phyloP scores from a whole-genome alignment of 805 yeast genomes.

The Torulaspora indica region DNA sequence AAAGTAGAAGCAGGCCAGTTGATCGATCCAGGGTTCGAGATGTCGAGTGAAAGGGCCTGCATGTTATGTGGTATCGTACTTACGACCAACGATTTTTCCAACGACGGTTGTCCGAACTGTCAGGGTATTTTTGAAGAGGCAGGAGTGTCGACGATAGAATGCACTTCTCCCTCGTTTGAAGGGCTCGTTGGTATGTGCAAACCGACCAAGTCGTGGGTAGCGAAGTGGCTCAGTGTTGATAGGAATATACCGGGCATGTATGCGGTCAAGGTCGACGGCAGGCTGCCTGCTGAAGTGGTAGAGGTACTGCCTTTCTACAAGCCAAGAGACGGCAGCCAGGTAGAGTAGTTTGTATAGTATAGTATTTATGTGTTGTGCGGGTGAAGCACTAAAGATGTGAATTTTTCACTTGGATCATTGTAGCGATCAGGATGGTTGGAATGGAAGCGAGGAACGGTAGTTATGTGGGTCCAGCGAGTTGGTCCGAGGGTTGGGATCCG shows the following conservation, averaged over 20 bases:
- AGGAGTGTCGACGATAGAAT: conserved; percentile 82
- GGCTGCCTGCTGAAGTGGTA: conserved; percentile 80
- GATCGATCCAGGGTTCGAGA: background rate
- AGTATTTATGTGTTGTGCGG: background rate
- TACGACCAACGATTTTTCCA: conserved; percentile 70
- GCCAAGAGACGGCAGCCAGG: conserved; percentile 90
- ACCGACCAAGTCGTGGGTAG: conserved; percentile 88
- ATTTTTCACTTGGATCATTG: background rate
- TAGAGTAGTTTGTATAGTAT: conserved; percentile 39
- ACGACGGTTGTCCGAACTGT: conserved; percentile 94
- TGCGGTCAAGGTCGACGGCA: conserved; percentile 90
- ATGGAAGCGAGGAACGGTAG: background rate
- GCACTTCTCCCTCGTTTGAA: conserved; percentile 95
- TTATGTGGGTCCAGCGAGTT: background rate
- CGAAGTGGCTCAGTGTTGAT: conserved; percentile 90
- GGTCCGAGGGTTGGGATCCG: background rate
- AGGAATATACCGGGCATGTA: conserved; percentile 84
- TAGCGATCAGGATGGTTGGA: no score
- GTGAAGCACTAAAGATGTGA: background rate
- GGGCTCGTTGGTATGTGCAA: conserved; percentile 89
- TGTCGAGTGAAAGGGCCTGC: conserved; percentile 75
- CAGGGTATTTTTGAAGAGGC: conserved; percentile 79
- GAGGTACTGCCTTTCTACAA: conserved; percentile 74
- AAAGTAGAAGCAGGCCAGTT: background rate
- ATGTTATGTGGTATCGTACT: conserved; percentile 95